Evolutionary conservation across 345 rosid species (phyloP), one percentile per base, ranked within the genome.

Genomic region (Balakata baccata): DNA sequence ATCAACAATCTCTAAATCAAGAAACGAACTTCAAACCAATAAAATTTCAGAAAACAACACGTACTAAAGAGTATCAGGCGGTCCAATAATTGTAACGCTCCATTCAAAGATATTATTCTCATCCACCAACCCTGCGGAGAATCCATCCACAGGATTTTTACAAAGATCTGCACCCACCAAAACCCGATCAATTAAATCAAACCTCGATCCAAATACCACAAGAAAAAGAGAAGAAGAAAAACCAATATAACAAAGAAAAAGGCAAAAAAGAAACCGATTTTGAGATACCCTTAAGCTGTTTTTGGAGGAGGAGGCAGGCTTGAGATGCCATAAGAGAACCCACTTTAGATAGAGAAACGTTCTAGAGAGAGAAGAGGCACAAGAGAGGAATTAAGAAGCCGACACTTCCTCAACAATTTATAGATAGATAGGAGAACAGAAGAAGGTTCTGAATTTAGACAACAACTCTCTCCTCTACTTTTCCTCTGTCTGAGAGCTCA

Each of bases 41-140:
- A 39, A 45, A 58, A 46, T 25, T 17, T 51, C 47, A 66, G 11
- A 54, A 49, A 54, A 29, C 64, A 71, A 20, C 5, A 80, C 86
- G 34, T 81, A 92, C 98, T 92, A 94, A 51, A 90, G 91, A 22
- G 98, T 94, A 76, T 94, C 98, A 3, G 98, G 97, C 13, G 98
- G 98, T 47, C 98, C 98, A 77, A 94, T 94, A 71, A 94, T 82
- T 64, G 97, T 88, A 37, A 94, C 98, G 61, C 90, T 83, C 98
- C 98, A 94, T 81, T 94, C 98, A 76, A 94, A 94, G 72, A 94
- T 80, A 81, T 94, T 94, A 71, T 57, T 88, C 77, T 94, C 98
- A 65, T 94, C 98, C 29, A 94, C 92, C 86, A 94, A 81, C 46
- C 98, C 98, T n/a, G 98, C 97, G 6, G 98, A 92, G 87, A 92